Evolutionary conservation across 2,329 filamentous ascomycete species (phyloP), one percentile per base, ranked within the genome.

Genomic region (Xylaria sp.): DNA sequence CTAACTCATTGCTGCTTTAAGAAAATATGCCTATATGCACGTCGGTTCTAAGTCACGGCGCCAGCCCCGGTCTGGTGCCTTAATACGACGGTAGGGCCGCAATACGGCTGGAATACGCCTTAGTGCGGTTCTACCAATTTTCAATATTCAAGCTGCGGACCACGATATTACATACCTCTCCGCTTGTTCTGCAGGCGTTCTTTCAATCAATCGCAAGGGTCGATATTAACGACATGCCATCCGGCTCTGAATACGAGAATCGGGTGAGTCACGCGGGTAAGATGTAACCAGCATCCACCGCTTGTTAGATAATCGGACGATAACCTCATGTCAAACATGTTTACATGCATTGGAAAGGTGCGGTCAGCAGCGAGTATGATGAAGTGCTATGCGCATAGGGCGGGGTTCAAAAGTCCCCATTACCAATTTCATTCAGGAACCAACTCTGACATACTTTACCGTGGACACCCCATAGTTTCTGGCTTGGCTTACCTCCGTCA

Each of bases 201-300:
- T 48, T 30, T 60, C 32, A 52, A 28, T 23, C 36, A 20, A 6
- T 41, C 36, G 15, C 50, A 10, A 55, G 30, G 30, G 23, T 15
- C 23, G 36, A 48, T 56, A 50, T 48, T n/a, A 39, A 46, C 23
- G n/a, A 25, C 25, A 30, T 36, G 13, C 46, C 46, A 50, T 30
- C 25, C 23, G 9, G n/a, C 12, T 41, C 13, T 57, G 20, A 62
- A 66, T 66, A 66, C 63, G 63, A 66, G 63, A 57, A 39, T 50
- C 0, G 4, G 18, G 36, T 66, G 63, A 66, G 52, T 66, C 63
- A 66, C 36, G n/a, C 56, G 8, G 2, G 23, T 39, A 39, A 28
- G 36, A 45, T 28, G 46, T 30, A 45, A 63, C 50, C n/a, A 45
- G 7, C 23, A 36, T 8, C n/a, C 34, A 41, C 10, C 18, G 58